Evolutionary conservation across 2,329 filamentous ascomycete genomes (phyloP), one percentile per base, ranked within the genome.

Genomic region (Hymenoscyphus fraxineus): DNA sequence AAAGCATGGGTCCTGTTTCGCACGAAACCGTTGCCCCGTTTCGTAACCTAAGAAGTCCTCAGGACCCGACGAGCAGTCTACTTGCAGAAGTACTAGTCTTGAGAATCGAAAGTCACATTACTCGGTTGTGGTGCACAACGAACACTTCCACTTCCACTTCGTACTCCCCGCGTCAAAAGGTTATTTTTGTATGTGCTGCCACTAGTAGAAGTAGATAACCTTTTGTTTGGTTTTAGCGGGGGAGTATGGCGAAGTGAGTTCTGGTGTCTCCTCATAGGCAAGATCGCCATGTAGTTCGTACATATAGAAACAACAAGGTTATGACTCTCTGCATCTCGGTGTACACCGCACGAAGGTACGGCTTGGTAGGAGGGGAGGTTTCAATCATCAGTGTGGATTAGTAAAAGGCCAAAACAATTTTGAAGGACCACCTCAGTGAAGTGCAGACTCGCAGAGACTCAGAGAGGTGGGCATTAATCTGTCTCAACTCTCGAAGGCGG

Each of bases 281-380:
- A 22, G 44, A 35, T 35, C 9, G 35, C 6, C 6, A 35, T 35
- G 35, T 35, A 35, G 3, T 7, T 2, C n/a, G 22, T 54, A 13
- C 47, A 54, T 2, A 5, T 54, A 54, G 22, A 27, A 54, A 54
- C 22, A 27, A 22, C 38, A 58, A 40, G 32, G 32, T 19, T 44
- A 40, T 40, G 41, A 27, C 41, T 40, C 22, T 41, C 27, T 39
- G 40, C 19, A 10, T 31, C 27, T 47, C 58, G 39, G 38, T 40
- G 22, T 16, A 27, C 35, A n/a, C 58, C 58, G 39, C 32, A 31
- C 35, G 6, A 35, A 10, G 27, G 27, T 27, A 27, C 27, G 27
- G 27, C 27, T 35, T 35, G 35, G 35, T 10, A 5, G 9, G 57
- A 41, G n/a, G 56, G 44, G 58, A 62, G 61, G 66, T 68, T 67